Evolutionary conservation across 495 filamentous ascomycete genomes (phyloP), one percentile per base, ranked within the genome.

Genomic region (Tuber magnatum): DNA sequence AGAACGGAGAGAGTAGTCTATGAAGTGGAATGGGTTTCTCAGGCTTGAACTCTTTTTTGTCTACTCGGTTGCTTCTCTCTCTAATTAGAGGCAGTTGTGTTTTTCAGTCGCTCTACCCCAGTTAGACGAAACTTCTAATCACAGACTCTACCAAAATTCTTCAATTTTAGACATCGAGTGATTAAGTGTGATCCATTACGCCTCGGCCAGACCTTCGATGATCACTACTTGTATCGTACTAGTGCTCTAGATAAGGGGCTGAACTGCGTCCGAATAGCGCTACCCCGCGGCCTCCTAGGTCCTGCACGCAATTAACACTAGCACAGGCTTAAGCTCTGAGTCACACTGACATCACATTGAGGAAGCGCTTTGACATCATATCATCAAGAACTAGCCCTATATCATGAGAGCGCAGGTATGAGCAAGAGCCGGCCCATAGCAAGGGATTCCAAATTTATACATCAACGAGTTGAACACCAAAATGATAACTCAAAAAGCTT

Each of bases 401-500:
- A 32, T 32, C 51, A 61, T 61, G 51, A 12, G 48, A n/a, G 7
- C n/a, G 46, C 46, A n/a, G 48, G 51, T 32, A 8, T 28, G n/a
- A 61, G 3, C 9, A 7, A n/a, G 9, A 8, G n/a, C 10, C 14
- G n/a, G 51, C 28, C n/a, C 1, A 28, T 32, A 14, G n/a, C n/a
- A 8, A 24, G 1, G 6, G 28, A 61, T 61, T 32, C 1, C 51
- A 28, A 56, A 32, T 32, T 8, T 28, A 5, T 9, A 2, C 51
- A 61, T 10, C 51, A 16, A 32, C 1, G 12, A 61, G 24, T 9
- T 4, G 28, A 28, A 61, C 9, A 28, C 38, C 41, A 32, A 72
- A 39, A 72, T 72, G 70, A 3, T 18, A 16, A 40, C 41, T 24
- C 72, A 73, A n/a, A 73, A 73, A 65, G 51, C 72, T 4, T 51